These are phyloP conservation scores for Emergomyces africanus DNA, from an alignment of 2,329 filamentous ascomycete species.

Conservation along the genomic window DNA sequence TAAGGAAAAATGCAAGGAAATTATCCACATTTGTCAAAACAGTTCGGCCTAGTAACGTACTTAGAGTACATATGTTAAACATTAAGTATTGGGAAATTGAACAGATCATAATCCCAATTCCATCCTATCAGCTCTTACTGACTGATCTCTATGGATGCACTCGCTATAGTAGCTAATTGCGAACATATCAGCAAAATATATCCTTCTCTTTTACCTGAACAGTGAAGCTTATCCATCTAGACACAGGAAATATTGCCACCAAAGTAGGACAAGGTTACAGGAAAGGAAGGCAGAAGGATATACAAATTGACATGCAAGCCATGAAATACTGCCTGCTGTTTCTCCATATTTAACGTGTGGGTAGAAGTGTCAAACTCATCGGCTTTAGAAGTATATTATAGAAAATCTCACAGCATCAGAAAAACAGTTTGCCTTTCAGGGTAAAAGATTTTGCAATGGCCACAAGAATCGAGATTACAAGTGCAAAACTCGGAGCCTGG, in stretches of 20 bases:
- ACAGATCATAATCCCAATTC: not conserved
- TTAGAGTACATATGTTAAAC: not conserved
- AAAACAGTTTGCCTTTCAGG: not conserved
- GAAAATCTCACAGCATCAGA: not conserved
- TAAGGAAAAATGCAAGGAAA: not conserved
- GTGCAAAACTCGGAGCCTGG: not conserved
- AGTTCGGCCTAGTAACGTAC: not conserved
- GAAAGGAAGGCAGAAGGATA: not conserved
- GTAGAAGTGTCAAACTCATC: not conserved
- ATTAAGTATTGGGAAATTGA: not conserved
- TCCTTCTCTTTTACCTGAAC: not conserved
- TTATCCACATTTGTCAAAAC: not conserved
- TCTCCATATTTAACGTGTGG: not conserved
- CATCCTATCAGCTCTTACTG: not conserved
- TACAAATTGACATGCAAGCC: not conserved
- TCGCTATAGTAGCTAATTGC: not conserved
- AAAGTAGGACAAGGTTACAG: not conserved
- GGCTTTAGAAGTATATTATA: not conserved
- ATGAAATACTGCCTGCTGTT: not conserved
- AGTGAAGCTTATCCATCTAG: not conserved
- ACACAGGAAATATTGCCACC: not conserved
- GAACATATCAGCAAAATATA: not conserved
- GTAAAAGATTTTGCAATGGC: not conserved
- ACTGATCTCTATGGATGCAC: not conserved
- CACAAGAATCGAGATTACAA: not conserved